Evolutionary conservation across 2,329 filamentous ascomycete genomes (phyloP), one percentile per base, ranked within the genome.

Genomic region (Trichoderma sp.): DNA sequence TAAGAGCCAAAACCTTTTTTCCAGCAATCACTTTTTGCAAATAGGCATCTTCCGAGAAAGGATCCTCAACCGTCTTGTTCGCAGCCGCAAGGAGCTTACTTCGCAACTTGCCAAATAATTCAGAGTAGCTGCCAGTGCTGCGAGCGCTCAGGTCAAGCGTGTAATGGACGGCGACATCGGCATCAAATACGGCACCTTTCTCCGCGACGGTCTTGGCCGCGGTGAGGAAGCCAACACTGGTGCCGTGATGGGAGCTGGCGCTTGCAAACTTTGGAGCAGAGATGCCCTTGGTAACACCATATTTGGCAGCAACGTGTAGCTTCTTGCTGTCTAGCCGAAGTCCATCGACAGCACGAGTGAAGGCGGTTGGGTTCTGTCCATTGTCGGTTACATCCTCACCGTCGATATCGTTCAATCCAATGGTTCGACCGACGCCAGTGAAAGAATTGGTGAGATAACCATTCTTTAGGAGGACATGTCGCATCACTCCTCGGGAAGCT

Each of bases 321-420:
- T 89, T 88, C 77, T 87, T 86, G 31, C 81, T 84, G 68, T 85
- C 85, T 0, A 89, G 79, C 2, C 81, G 79, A 5, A 89, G 83
- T 0, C 86, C 87, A 72, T 89, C 87, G 5, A 87, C 78, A 8
- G 85, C 89, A 13, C 88, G 84, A 57, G 85, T 87, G 73, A 91
- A 90, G 6, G 80, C 75, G 0, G 81, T 76, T 0, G 78, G 77
- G 68, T 79, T 82, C 2, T 76, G 75, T 2, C 86, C 86, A 70
- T 88, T 87, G 71, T 87, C 85, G 0, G 84, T 86, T 57, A 80
- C 79, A 8, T 79, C 75, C 71, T 91, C 90, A 5, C 83, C 82
- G 69, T 87, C 84, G 65, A 92, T 91, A 65, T 87, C 89, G 71
- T 86, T 86, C 7, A 92, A 82, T 0, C 90, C 90, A 0, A 92